Conservation (phyloP, 768 basidiomycete genomes). For the Mycena rosella region DNA sequence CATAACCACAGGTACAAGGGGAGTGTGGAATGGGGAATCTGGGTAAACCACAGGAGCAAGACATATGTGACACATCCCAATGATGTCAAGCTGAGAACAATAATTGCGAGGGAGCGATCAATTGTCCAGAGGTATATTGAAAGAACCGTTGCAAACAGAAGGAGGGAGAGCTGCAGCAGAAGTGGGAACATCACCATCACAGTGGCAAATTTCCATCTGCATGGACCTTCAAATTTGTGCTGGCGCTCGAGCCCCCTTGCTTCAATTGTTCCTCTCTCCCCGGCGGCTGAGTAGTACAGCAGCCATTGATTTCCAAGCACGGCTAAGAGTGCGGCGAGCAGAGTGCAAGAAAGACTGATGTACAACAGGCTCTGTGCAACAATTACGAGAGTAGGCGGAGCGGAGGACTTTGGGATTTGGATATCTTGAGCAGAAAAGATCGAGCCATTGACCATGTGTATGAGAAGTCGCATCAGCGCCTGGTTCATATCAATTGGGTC, state of each 20-base stretch:
- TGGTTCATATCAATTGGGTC: not conserved
- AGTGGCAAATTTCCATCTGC: too few relatives aligned
- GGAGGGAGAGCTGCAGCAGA: not conserved
- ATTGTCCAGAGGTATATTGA: not conserved
- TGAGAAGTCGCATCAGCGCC: not conserved
- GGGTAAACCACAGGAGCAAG: too few relatives aligned
- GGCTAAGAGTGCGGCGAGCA: too few relatives aligned
- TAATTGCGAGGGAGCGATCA: not conserved
- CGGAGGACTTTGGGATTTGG: not conserved
- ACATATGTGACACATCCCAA: too few relatives aligned
- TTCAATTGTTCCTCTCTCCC: not conserved
- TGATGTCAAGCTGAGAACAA: not conserved
- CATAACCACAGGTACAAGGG: too few relatives aligned
- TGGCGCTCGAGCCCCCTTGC: not conserved
- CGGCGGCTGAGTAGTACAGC: not conserved
- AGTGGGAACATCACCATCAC: too few relatives aligned
- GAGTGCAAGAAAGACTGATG: not conserved
- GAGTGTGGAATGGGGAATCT: too few relatives aligned
- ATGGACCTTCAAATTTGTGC: too few relatives aligned
- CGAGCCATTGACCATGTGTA: not conserved
- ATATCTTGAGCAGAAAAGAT: not conserved
- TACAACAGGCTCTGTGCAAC: not conserved
- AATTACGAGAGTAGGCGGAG: not conserved
- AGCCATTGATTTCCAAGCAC: not conserved
- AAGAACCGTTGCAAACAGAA: not conserved